Evolutionary conservation across 768 basidiomycete species (phyloP), one percentile per base, ranked within the genome.

Genomic region (Candolleomyces aberdarensis): DNA sequence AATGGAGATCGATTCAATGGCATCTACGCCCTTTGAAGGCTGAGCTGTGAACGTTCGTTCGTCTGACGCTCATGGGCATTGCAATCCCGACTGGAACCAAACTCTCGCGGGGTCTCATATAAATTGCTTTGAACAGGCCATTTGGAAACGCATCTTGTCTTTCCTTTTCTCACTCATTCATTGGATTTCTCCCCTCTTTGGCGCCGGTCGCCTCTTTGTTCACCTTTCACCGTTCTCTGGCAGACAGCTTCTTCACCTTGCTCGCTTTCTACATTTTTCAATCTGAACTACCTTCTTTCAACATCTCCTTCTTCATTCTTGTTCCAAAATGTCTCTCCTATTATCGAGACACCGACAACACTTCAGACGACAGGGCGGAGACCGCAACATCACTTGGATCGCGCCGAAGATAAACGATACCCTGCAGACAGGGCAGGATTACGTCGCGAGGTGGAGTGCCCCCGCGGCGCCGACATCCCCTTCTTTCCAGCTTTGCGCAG

Each of bases 1-100:
- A 62, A 88, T 89, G 82, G 89, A 90, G 64, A 72, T 91, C 43
- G 89, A 91, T 67, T 91, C 89, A 14, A 86, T 84, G 60, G 89
- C 89, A 29, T 90, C 89, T 3, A 91, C 89, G 3, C 89, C 89
- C 11, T 76, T 79, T 58, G 72, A 77, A 19, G 76, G 73, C 56
- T 69, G 53, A 56, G 10, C 15, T 40, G 9, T 6, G 26, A 26
- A 26, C 26, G 26, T 17, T 9, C 7, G 15, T 41, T 57, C n/a
- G 36, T 6, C 36, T 36, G 36, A 36, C 36, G 36, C 36, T 7
- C 36, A 36, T 36, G 36, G 36, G 5, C 32, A 46, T 60, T 56
- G 59, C 58, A 32, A 26, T 53, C 8, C 14, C 44, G 57, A 17
- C 43, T 49, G 57, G 57, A n/a, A 10, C 43, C 56, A 46, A 46